These are phyloP conservation scores for Cynara cardunculus DNA, from an alignment of 129 eudicot genomes.

Conservation along the genomic window DNA sequence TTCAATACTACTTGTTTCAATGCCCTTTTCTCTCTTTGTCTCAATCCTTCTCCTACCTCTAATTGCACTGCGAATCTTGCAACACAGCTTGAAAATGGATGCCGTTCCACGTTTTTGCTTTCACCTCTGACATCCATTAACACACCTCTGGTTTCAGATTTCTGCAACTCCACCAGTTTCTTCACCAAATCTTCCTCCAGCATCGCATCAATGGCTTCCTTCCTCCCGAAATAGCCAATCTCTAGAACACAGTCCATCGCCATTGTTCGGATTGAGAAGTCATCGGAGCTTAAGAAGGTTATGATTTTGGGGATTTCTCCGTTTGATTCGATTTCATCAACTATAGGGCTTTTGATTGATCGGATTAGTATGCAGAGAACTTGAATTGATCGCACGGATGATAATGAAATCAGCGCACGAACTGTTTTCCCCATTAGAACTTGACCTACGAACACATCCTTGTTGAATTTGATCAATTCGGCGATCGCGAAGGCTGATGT, in stretches of 20 bases:
- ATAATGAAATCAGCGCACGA: slow-evolving; percentile 40
- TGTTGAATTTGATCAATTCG: slow-evolving; percentile 59
- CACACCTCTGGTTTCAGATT: slow-evolving; percentile 41
- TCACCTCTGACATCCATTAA: slow-evolving; percentile 38
- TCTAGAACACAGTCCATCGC: slow-evolving; percentile 71
- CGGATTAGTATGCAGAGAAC: slow-evolving; percentile 42
- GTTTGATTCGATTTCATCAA: slow-evolving; percentile 60
- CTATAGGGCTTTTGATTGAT: slow-evolving; percentile 69
- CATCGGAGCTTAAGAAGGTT: slow-evolving; percentile 21
- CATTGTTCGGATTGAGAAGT: slow-evolving; percentile 14
- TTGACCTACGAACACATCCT: slow-evolving; percentile 75
- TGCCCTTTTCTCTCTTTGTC: slow-evolving; percentile 75
- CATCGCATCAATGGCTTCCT: slow-evolving; percentile 83
- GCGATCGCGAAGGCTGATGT: slow-evolving; percentile 42
- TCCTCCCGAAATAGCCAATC: slow-evolving; percentile 81
- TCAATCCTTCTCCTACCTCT: slow-evolving; percentile 89
- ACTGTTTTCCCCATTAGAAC: slow-evolving; percentile 50
- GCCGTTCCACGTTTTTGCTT: slow-evolving; percentile 11
- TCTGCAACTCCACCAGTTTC: slow-evolving; percentile 74
- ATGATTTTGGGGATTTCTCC: slow-evolving; percentile 51
- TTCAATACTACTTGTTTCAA: slow-evolving; percentile 61
- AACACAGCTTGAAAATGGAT: slow-evolving; percentile 69
- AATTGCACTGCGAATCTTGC: slow-evolving; percentile 78
- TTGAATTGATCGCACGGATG: slow-evolving; percentile 35
- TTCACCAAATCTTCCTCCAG: slow-evolving; percentile 42